phyloP scores from a whole-genome alignment of 306 rosid species.

The Gillenia trifoliata region DNA sequence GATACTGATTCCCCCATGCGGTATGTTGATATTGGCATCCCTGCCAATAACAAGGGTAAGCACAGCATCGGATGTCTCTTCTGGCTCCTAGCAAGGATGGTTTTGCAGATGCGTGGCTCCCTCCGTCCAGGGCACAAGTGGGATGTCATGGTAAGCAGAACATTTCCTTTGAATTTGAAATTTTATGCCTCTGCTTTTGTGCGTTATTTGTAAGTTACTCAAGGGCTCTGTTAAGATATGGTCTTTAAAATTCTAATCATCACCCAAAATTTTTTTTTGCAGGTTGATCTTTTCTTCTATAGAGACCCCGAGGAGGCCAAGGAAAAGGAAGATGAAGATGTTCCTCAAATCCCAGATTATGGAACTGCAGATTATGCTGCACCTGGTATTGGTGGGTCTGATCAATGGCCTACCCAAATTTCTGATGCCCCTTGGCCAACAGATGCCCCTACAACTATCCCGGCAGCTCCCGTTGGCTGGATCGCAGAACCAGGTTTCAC shows the following conservation, averaged over 20 bases:
- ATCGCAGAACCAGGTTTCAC: conserved; percentile 23
- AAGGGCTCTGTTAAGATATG: background rate
- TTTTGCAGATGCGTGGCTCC: conserved; percentile 79
- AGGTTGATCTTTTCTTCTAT: conserved; percentile 87
- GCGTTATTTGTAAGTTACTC: background rate
- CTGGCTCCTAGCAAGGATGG: conserved; percentile 92
- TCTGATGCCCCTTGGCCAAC: conserved; percentile 36
- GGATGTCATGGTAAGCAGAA: conserved; percentile 72
- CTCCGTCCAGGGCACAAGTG: conserved; percentile 72
- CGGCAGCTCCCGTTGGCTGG: conserved; percentile 30
- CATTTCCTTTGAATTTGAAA: background rate
- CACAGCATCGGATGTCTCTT: conserved; percentile 92
- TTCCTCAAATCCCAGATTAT: conserved; percentile 2
- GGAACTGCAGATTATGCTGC: conserved; percentile 9
- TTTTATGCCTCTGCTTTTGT: background rate
- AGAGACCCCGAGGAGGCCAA: conserved; percentile 82
- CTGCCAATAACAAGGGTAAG: conserved; percentile 90
- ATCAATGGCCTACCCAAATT: conserved; percentile 34
- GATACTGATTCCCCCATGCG: conserved; percentile 90
- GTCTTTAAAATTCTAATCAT: background rate
- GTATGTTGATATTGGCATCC: conserved; percentile 87
- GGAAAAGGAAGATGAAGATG: conserved; percentile 66
- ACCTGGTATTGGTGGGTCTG: background rate
- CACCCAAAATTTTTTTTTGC: conserved; percentile 8
- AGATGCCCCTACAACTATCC: conserved; percentile 4